Base-by-base conservation (phyloP, 495 filamentous ascomycete species). In the Cetradonia linearis region DNA sequence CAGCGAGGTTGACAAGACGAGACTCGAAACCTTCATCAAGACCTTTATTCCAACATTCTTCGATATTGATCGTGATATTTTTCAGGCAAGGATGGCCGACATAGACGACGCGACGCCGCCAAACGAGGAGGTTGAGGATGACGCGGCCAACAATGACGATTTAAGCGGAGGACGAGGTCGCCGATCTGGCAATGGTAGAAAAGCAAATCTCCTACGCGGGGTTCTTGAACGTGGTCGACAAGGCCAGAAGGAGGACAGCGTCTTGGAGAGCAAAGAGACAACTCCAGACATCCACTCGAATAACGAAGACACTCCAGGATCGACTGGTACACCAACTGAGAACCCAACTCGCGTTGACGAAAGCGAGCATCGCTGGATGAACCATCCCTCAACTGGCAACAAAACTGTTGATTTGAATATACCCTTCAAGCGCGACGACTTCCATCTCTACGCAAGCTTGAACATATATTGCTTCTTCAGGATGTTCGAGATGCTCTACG, bases 391-490 rank as follows among this genome's bases (percentile, higher is more conserved):
- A 7, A 70, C 74, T 58, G 79, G 78, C 46, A 80, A 80, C 63
- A 72, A 74, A 61, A 69, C 73, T 20, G 82, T 78, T 30, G 81
- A 89, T 67, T 78, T 86, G 65, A 89, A 95, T 52, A 83, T 89
- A 50, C 85, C 88, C 28, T 95, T 89, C 74, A 78, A 79, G 64
- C 86, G 93, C 59, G 79, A 82, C 10, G 79, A 76, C 62, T 95
- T 87, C 75, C 88, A 90, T 62, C 79, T 97, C 66, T 99, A 91
- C 73, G 85, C 83, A 69, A 97, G 95, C 70, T 78, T 88, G 60
- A 86, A 85, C 49, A 87, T 99, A 47, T 92, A 87, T 66, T 89
- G 89, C 73, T 96, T 99, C 77, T 86, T 99, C 76, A 85, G 86
- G 23, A 83, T 92, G 38, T 95, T 97, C 71, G 83, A 93, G 70